These are phyloP conservation scores for Hortaea sp. DNA, from an alignment of 2,329 filamentous ascomycete species.

Conservation along the genomic window DNA sequence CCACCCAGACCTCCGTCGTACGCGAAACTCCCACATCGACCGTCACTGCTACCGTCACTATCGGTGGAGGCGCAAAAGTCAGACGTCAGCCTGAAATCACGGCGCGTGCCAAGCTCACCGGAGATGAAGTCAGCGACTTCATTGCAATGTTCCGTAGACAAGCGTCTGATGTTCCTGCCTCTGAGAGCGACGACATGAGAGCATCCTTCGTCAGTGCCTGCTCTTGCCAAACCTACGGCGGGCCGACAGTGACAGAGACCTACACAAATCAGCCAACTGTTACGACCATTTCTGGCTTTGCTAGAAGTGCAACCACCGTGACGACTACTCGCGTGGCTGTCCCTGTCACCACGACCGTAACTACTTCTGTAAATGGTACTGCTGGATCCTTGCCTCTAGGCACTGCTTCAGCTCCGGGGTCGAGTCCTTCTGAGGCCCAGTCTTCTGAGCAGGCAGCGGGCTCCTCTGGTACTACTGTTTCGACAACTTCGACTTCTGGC, in stretches of 20 bases:
- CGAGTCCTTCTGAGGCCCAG: background rate
- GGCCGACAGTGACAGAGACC: slow-evolving; percentile 18
- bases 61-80: slow-evolving; percentile 3
- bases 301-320: slow-evolving; percentile 11
- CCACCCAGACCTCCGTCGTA: slow-evolving; percentile 9
- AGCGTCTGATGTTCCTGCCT: slow-evolving; percentile 6
- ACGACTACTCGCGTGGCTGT: slow-evolving; percentile 5
- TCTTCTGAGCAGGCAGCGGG: background rate
- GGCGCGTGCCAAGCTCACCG: slow-evolving; percentile 4
- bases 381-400: background rate
- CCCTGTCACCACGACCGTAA: slow-evolving; percentile 10
- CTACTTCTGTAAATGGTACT: background rate
- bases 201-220: slow-evolving; percentile 25
- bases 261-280: slow-evolving; percentile 16
- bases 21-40: slow-evolving; percentile 15
- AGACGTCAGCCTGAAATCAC: slow-evolving; percentile 11
- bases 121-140: slow-evolving; percentile 6
- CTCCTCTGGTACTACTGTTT: background rate
- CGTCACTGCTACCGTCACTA: slow-evolving; percentile 16
- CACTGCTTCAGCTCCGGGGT: background rate
- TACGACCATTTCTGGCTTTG: slow-evolving; percentile 12
- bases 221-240: slow-evolving; percentile 17
- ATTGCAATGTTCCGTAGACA: slow-evolving; percentile 12
- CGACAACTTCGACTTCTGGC: background rate
- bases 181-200: slow-evolving; percentile 9